Evolutionary conservation across 75 land plant genomes (phyloP).

Genomic region (Sequoia sempervirens): DNA sequence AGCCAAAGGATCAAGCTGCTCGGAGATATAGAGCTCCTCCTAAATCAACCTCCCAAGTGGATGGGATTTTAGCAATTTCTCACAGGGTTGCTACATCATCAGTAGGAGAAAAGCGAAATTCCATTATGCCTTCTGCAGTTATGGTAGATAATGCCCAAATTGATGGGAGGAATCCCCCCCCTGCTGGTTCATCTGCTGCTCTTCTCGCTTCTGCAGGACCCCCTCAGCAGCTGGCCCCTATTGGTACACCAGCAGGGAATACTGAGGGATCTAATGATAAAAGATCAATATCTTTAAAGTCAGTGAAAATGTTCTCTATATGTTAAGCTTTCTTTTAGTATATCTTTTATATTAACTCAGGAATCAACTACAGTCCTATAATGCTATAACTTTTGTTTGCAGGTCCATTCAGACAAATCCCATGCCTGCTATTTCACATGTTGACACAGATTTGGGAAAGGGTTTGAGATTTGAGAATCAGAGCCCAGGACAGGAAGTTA

Average conservation of each 20-base stretch:
- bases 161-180: constrained; percentile 11
- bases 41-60: constrained; percentile 25
- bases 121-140: background rate
- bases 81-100: constrained; percentile 11
- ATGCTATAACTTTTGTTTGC: constrained; percentile 6
- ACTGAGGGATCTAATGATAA: constrained; percentile 34
- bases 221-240: constrained; percentile 45
- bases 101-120: constrained; percentile 11
- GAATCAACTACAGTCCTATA: background rate
- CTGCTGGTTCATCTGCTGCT: constrained; percentile 20
- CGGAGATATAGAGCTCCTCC: constrained; percentile 33
- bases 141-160: constrained; percentile 10
- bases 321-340: background rate
- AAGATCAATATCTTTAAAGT: constrained; percentile 44
- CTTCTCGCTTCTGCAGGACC: constrained; percentile 10
- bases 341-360: background rate
- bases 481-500: constrained; percentile 25
- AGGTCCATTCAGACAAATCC: constrained; percentile 28
- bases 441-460: constrained; percentile 22
- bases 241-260: constrained; percentile 56
- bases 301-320: constrained; percentile 9
- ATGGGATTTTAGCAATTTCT: constrained; percentile 11
- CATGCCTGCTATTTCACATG: constrained; percentile 3
- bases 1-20: constrained; percentile 47
- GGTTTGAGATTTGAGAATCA: constrained; percentile 31